Evolutionary conservation across 805 yeast species (phyloP), one percentile per base, ranked within the genome.

Genomic region (Lipomyces lipofer): DNA sequence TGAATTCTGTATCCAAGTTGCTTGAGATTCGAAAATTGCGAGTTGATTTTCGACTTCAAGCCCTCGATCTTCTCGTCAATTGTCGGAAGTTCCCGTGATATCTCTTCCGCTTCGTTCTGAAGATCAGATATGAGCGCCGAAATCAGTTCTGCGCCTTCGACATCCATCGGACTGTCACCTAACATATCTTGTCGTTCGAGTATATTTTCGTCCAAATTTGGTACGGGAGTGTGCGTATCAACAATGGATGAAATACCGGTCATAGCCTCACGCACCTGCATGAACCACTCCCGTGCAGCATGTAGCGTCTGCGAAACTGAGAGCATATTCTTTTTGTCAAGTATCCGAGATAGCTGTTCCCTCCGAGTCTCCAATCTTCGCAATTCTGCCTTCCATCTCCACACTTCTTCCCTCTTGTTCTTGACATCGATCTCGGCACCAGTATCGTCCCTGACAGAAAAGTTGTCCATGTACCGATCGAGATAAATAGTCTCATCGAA

Each of bases 381-480:
- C 22, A 86, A 73, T 59, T 79, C 75, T n/a, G 71, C 69, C 63
- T 84, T 84, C 89, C 92, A 83, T 46, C 73, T 69, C 63, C 68
- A 65, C 13, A 83, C 82, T 62, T 87, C 83, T 33, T 74, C 73
- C 47, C 88, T 74, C 60, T 77, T 82, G 2, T 63, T 46, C 9
- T 83, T 67, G 9, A 90, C 71, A 2, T 73, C 80, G 2, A 68
- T 63, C 7, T 71, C 74, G 60, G 84, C 84, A 10, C 29, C 36
- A 7, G 3, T 21, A 6, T 15, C 10, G 2, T 32, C 40, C 12
- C 19, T 19, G 13, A 12, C 24, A 10, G 32, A 27, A 35, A 43
- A 40, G 0, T 78, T 77, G 0, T 92, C 86, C 69, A 88, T 73
- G 66, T 91, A 94, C 56, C 97, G 76, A 71, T 94, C 99, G 79